phyloP scores from a whole-genome alignment of 495 filamentous ascomycete species.

The Penicillium odoratum region DNA sequence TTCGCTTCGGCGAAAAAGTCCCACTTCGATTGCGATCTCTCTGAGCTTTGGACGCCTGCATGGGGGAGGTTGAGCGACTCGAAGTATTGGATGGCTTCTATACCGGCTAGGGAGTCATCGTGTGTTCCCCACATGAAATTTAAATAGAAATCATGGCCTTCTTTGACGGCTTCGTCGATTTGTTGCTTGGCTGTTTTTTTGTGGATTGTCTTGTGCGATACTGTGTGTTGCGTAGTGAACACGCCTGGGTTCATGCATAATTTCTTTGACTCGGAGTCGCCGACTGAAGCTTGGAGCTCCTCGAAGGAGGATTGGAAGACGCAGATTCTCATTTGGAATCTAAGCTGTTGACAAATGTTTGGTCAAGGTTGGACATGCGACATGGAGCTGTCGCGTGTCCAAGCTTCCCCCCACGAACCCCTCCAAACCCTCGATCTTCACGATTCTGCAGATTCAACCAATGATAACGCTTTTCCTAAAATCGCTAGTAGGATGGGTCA shows the following conservation, averaged over 20 bases:
- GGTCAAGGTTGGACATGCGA: background rate
- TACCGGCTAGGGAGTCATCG: constrained; percentile 16
- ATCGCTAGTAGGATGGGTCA: background rate
- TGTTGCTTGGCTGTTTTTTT: constrained; percentile 16
- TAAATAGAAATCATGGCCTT: constrained; percentile 18
- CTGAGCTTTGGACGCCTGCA: constrained; percentile 13
- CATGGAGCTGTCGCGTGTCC: constrained; percentile 5
- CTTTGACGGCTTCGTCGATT: constrained; percentile 11
- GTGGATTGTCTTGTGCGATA: constrained; percentile 13
- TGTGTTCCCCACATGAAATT: constrained; percentile 22
- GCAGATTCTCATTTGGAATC: constrained; percentile 10
- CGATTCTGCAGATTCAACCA: background rate
- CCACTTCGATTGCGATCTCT: constrained; percentile 12
- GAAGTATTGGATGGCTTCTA: constrained; percentile 18
- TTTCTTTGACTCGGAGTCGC: constrained; percentile 10
- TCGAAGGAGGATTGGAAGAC: constrained; percentile 16
- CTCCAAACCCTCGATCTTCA: background rate
- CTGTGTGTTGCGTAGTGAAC: constrained; percentile 8
- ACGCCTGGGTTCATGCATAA: constrained; percentile 15
- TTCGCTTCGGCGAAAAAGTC: constrained; percentile 12
- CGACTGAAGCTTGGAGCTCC: constrained; percentile 16
- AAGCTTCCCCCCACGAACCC: constrained; percentile 3
- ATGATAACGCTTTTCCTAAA: background rate
- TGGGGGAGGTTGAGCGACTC: constrained; percentile 15
- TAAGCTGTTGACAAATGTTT: background rate